Evolutionary conservation across 768 basidiomycete species (phyloP).

Genomic region (Mycena galopus): DNA sequence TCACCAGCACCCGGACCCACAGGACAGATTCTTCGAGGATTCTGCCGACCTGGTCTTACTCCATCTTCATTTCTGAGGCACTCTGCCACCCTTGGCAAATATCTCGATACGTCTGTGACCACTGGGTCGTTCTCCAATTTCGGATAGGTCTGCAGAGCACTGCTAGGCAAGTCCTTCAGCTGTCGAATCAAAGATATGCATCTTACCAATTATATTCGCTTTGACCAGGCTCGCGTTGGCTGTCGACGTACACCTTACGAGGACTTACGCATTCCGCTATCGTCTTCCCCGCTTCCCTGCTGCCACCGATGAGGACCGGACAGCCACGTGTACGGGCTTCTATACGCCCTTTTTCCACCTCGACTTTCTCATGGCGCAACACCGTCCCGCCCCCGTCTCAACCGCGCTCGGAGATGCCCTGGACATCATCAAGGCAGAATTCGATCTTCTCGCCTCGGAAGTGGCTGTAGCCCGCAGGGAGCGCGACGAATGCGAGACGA

Average conservation of each 20-base stretch:
- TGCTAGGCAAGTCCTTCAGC: neutral
- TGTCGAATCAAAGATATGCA: neutral
- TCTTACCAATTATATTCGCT: neutral
- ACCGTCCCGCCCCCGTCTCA: constrained; percentile 23
- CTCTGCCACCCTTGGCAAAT: too few relatives aligned
- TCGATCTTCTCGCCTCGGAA: constrained; percentile 72
- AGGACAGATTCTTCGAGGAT: too few relatives aligned
- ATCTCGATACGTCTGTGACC: too few relatives aligned
- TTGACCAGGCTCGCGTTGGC: neutral
- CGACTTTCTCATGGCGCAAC: constrained; percentile 34
- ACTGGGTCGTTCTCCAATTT: neutral
- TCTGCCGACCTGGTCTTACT: too few relatives aligned
- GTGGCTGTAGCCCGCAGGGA: constrained; percentile 67
- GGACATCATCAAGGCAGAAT: constrained; percentile 77
- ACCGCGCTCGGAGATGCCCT: constrained; percentile 66
- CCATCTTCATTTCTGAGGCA: too few relatives aligned
- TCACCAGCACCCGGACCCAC: neutral
- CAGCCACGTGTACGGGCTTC: constrained; percentile 31
- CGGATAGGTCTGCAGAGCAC: neutral
- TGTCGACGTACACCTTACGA: constrained; percentile 28
- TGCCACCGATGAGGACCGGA: constrained; percentile 3
- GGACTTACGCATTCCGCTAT: constrained; percentile 13
- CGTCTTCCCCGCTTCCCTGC: constrained; percentile 18
- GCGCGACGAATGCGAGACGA: constrained; percentile 80
- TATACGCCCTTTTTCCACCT: constrained; percentile 29